Conservation (phyloP, 2,329 filamentous ascomycete genomes). For the Apiospora saccharicola region DNA sequence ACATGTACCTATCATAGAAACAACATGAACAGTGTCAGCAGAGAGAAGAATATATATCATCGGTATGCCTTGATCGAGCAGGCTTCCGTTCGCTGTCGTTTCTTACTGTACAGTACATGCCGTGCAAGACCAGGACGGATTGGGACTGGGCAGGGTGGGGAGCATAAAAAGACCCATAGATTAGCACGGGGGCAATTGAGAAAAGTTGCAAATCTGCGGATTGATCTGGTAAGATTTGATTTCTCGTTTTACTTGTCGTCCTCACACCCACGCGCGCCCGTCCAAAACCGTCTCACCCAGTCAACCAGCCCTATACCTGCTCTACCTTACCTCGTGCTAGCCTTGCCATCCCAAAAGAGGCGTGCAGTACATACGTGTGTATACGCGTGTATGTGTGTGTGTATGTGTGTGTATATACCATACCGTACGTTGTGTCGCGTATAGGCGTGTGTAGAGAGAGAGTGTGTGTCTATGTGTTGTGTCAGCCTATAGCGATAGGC, state of each 20-base stretch:
- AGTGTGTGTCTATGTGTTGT: constrained; percentile 1
- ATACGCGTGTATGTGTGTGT: not conserved
- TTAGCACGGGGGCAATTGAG: constrained; percentile 18
- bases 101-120: not conserved
- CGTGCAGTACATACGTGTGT: not conserved
- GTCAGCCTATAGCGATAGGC: constrained; percentile 25
- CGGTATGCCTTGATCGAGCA: not conserved
- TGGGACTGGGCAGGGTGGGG: constrained; percentile 1
- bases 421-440: constrained; percentile 20
- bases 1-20: not conserved
- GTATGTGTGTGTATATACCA: not conserved
- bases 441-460: constrained; percentile 24
- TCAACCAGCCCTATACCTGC: constrained; percentile 8
- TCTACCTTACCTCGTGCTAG: not conserved
- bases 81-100: not conserved
- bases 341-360: not conserved
- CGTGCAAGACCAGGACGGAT: not conserved
- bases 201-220: constrained; percentile 19
- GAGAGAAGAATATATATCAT: not conserved
- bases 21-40: not conserved
- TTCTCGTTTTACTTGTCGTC: constrained; percentile 18
- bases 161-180: not conserved
- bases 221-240: constrained; percentile 12
- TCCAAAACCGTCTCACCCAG: constrained; percentile 19
- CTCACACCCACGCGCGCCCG: constrained; percentile 22